phyloP scores from a whole-genome alignment of 805 yeast species.

The Saccharomycopsis vini region DNA sequence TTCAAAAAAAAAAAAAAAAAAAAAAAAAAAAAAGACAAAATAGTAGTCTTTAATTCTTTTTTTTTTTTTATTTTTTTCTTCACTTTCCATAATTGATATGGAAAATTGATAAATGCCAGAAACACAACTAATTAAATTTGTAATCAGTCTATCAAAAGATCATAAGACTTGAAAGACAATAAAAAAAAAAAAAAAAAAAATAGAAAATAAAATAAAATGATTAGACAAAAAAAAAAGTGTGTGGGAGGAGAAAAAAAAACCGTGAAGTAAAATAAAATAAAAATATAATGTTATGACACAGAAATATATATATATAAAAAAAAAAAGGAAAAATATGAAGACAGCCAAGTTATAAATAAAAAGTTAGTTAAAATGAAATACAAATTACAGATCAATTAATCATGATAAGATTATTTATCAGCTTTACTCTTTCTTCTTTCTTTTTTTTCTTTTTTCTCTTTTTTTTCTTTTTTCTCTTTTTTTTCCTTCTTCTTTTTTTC shows the following conservation, averaged over 20 bases:
- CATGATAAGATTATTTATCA: not conserved
- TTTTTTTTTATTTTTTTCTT: too few species aligned
- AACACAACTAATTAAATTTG: too few species aligned
- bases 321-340: not conserved
- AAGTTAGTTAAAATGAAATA: not conserved
- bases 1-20: too few species aligned
- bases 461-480: constrained; percentile 33
- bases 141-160: too few species aligned
- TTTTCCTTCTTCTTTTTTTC: constrained; percentile 45
- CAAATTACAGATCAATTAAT: not conserved
- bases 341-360: not conserved
- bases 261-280: not conserved
- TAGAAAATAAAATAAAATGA: not conserved
- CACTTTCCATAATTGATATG: too few species aligned
- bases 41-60: too few species aligned
- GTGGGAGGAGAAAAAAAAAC: not conserved
- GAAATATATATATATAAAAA: not conserved
- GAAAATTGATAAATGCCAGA: too few species aligned
- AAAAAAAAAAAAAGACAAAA: too few species aligned
- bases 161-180: too few species aligned
- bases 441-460: constrained; percentile 25
- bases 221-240: not conserved
- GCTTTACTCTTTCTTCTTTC: constrained; percentile 24
- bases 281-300: not conserved
- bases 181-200: too few species aligned